phyloP scores from a whole-genome alignment of 768 basidiomycete species.

The Rhodotorula graminis region DNA sequence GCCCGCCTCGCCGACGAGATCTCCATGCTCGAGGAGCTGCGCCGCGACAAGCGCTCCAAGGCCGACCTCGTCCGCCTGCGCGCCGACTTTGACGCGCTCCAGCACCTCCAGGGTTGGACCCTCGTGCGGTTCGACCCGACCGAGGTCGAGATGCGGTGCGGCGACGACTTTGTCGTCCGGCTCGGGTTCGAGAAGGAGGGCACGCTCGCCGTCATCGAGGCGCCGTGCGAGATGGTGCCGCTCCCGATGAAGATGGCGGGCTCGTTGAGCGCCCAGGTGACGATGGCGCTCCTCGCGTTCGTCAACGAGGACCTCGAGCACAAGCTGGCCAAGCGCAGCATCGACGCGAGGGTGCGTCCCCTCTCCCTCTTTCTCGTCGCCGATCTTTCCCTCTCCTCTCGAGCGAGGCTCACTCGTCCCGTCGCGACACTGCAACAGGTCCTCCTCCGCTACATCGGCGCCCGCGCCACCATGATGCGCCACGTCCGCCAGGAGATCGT shows the following conservation, averaged over 20 bases:
- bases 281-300: conserved; percentile 15
- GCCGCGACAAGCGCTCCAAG: conserved; percentile 36
- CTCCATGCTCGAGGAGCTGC: conserved; percentile 17
- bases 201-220: neutral
- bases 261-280: conserved; percentile 14
- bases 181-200: conserved; percentile 11
- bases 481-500: conserved; percentile 24
- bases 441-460: conserved; percentile 15
- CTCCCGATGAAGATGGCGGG: neutral
- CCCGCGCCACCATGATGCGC: conserved; percentile 1
- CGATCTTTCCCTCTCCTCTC: neutral
- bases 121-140: conserved; percentile 15
- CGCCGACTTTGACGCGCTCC: conserved; percentile 40
- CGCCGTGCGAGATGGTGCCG: neutral
- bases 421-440: neutral
- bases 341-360: conserved; percentile 11
- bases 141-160: conserved; percentile 22
- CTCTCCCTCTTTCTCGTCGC: neutral
- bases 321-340: neutral
- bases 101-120: conserved; percentile 39
- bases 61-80: conserved; percentile 38
- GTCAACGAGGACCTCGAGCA: conserved; percentile 1
- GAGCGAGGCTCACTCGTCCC: neutral
- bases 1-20: conserved; percentile 12
- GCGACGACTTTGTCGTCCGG: conserved; percentile 30